These are phyloP conservation scores for Oryza nivara DNA, from an alignment of 176 grass and related monocot genomes.

Conservation along the genomic window DNA sequence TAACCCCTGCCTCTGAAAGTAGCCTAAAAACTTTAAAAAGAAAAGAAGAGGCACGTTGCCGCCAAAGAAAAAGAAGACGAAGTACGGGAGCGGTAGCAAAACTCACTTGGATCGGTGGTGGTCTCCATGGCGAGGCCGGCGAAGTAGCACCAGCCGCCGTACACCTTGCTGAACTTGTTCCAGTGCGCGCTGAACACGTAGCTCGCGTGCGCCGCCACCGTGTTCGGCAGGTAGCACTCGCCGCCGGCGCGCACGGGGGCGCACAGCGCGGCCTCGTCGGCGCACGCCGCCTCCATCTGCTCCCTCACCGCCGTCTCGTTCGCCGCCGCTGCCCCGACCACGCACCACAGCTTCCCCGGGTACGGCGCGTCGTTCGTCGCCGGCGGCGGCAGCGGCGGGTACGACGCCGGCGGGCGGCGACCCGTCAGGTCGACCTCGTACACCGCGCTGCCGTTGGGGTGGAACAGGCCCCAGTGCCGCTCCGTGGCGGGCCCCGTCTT, in stretches of 20 bases:
- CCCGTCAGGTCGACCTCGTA: constrained; percentile 67
- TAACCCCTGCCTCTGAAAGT: no score
- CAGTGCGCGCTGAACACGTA: constrained; percentile 75
- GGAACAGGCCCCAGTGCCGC: constrained; percentile 70
- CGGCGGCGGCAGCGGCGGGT: constrained; percentile 57
- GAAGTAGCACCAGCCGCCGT: constrained; percentile 70
- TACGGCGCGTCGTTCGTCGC: constrained; percentile 52
- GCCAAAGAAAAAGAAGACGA: no score
- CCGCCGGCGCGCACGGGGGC: constrained; percentile 42
- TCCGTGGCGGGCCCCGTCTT: constrained; percentile 58
- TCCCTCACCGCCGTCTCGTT: constrained; percentile 42
- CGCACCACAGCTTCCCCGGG: constrained; percentile 59
- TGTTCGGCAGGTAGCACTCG: constrained; percentile 43
- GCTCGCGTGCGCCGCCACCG: constrained; percentile 41
- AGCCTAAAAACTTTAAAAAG: no score
- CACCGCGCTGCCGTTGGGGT: constrained; percentile 57
- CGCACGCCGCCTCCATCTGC: constrained; percentile 48
- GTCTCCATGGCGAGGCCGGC: constrained; percentile 60
- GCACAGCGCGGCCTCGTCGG: constrained; percentile 44
- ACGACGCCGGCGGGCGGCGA: background rate
- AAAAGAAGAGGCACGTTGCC: no score
- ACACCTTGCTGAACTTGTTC: constrained; percentile 61
- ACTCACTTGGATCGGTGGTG: constrained; percentile 58
- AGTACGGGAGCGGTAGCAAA: background rate
- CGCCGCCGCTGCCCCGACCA: constrained; percentile 23